Percentiles rank a stretch among this genome's conserved stretches.
Evolutionary conservation across 2,329 filamentous ascomycete species (phyloP).

Genomic region (Fusarium subtropicale): DNA sequence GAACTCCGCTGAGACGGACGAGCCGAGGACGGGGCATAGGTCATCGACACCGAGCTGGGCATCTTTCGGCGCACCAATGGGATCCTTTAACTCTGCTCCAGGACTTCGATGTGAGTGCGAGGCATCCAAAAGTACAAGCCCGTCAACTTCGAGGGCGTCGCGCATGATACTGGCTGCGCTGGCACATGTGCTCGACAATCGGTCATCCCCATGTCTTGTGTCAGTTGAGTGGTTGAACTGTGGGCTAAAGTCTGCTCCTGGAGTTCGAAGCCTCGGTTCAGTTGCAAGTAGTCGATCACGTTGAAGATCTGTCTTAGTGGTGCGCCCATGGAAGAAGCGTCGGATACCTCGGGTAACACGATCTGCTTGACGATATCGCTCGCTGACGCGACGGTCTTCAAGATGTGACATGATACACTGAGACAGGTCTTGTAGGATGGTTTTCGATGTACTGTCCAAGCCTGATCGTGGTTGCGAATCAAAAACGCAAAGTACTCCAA

Average conservation of each 20-base stretch:
- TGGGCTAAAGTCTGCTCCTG: background rate
- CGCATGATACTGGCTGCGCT: slow-evolving; percentile 1
- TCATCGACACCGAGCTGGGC: background rate
- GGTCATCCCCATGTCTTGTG: background rate
- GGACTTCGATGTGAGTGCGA: background rate
- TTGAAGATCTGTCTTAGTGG: background rate
- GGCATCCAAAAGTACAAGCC: background rate
- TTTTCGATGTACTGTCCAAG: background rate
- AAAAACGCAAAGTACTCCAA: background rate
- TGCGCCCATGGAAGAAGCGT: background rate
- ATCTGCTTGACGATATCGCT: slow-evolving; percentile 7
- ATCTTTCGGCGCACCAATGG: background rate
- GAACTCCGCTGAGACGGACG: background rate
- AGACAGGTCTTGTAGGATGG: background rate
- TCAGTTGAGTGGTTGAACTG: background rate
- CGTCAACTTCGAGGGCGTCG: background rate
- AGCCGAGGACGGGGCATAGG: background rate
- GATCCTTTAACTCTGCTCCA: background rate
- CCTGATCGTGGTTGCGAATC: background rate
- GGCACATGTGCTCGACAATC: background rate
- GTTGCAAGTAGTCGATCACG: background rate
- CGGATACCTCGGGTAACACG: background rate
- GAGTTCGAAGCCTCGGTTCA: background rate
- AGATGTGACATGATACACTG: background rate
- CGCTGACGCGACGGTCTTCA: background rate